These are phyloP conservation scores for Fusarium sp. DNA, from an alignment of 2,329 filamentous ascomycete species.

Conservation along the genomic window DNA sequence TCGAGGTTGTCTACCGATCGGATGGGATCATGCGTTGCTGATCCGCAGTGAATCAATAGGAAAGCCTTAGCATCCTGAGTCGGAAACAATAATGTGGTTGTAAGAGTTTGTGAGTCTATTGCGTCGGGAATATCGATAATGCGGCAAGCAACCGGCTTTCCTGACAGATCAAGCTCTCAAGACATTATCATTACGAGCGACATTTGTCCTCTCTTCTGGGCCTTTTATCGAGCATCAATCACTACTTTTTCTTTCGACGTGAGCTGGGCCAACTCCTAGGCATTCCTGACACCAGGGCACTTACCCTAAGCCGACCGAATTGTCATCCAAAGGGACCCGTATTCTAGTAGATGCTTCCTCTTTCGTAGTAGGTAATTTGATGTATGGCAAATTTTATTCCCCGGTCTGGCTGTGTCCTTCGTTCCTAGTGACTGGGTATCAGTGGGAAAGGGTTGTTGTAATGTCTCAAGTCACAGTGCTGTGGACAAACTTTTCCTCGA, in stretches of 20 bases:
- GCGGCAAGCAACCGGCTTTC: rapidly evolving
- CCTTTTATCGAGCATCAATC: rapidly evolving
- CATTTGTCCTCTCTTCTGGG: rapidly evolving
- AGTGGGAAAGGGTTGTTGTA: rapidly evolving
- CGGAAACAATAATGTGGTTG: neutral
- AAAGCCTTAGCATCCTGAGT: rapidly evolving
- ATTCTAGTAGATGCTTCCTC: no score
- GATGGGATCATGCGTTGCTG: neutral
- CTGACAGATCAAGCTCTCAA: rapidly evolving
- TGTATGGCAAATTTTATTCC: rapidly evolving
- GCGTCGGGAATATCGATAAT: neutral
- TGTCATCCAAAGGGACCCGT: rapidly evolving
- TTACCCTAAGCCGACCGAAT: neutral
- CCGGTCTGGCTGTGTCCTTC: rapidly evolving
- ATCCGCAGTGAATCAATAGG: neutral
- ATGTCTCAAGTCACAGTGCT: rapidly evolving
- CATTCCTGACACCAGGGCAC: rapidly evolving
- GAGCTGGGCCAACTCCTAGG: rapidly evolving
- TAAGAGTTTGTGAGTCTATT: no score
- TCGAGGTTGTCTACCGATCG: rapidly evolving
- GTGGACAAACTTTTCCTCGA: rapidly evolving
- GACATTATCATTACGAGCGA: rapidly evolving
- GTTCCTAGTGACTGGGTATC: no score
- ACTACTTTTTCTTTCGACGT: rapidly evolving
- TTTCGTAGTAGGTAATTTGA: neutral